These are phyloP conservation scores for Wolfiporia cocos DNA, from an alignment of 1,284 basidiomycete species.

Conservation along the genomic window DNA sequence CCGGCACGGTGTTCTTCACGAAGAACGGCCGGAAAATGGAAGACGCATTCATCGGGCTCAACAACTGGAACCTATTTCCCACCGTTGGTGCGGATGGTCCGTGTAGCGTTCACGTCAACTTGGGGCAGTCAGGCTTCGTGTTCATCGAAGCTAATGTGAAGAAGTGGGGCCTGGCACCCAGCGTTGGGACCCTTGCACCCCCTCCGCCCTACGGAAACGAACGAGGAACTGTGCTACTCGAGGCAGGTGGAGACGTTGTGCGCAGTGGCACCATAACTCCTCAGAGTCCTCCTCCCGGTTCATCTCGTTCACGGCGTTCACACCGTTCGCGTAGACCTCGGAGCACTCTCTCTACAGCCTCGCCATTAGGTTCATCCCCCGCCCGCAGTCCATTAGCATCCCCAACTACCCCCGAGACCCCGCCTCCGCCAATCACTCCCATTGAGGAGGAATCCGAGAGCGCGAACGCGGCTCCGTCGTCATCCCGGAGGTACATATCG, in stretches of 20 bases:
- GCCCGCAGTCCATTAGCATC: conserved; percentile 35
- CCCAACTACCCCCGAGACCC: conserved; percentile 45
- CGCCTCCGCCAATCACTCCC: conserved; percentile 74
- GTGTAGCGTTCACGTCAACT: conserved; percentile 91
- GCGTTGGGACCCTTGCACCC: conserved; percentile 90
- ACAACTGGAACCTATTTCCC: conserved; percentile 89
- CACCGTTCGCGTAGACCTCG: conserved; percentile 48
- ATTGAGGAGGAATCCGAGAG: conserved; percentile 49
- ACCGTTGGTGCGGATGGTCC: conserved; percentile 93
- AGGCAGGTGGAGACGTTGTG: conserved; percentile 68
- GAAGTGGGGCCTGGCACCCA: conserved; percentile 96
- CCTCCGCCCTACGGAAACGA: conserved; percentile 95
- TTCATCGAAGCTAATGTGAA: conserved; percentile 99
- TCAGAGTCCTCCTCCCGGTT: conserved; percentile 37
- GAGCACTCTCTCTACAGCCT: conserved; percentile 28
- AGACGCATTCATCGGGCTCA: conserved; percentile 88
- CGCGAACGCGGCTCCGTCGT: conserved; percentile 35
- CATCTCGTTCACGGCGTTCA: conserved; percentile 48
- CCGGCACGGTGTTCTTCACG: conserved; percentile 96
- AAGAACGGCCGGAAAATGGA: conserved; percentile 93
- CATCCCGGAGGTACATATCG: conserved; percentile 49
- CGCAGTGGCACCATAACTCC: conserved; percentile 32
- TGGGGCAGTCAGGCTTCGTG: conserved; percentile 94
- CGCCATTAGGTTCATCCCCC: conserved; percentile 53
- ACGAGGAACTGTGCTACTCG: conserved; percentile 87